phyloP scores from a whole-genome alignment of 805 yeast genomes.

The Pichia occidentalis region DNA sequence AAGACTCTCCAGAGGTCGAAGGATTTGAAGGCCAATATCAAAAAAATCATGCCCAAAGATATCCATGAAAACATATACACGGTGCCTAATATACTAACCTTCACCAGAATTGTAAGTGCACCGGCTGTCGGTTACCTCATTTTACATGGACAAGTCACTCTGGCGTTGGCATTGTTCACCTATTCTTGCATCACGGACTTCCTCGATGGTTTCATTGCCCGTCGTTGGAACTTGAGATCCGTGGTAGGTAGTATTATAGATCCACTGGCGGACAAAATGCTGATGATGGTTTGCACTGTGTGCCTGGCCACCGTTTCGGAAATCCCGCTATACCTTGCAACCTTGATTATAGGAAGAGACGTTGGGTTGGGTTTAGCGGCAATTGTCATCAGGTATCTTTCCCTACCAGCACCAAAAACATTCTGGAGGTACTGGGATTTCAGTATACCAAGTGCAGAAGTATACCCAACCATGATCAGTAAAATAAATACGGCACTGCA shows the following conservation, averaged over 20 bases:
- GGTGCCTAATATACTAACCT: slow-evolving; percentile 78
- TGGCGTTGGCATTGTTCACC: slow-evolving; percentile 67
- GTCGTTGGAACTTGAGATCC: slow-evolving; percentile 68
- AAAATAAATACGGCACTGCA: slow-evolving; percentile 88
- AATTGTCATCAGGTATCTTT: slow-evolving; percentile 59
- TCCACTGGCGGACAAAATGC: slow-evolving; percentile 89
- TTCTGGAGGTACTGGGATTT: slow-evolving; percentile 70
- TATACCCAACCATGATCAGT: slow-evolving; percentile 79
- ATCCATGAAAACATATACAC: slow-evolving; percentile 64
- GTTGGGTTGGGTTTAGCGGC: slow-evolving; percentile 66
- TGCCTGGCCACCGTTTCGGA: slow-evolving; percentile 61
- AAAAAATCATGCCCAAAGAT: slow-evolving; percentile 28
- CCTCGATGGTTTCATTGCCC: slow-evolving; percentile 86
- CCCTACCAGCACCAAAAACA: slow-evolving; percentile 73
- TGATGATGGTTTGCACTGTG: slow-evolving; percentile 81
- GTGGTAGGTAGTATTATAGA: slow-evolving; percentile 87
- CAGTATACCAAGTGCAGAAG: slow-evolving; percentile 74
- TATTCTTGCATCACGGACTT: slow-evolving; percentile 90
- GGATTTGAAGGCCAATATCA: slow-evolving; percentile 24
- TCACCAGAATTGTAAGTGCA: slow-evolving; percentile 71
- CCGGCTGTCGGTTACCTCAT: slow-evolving; percentile 82
- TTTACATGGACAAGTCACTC: slow-evolving; percentile 50
- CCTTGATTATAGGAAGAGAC: slow-evolving; percentile 79
- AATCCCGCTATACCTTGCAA: slow-evolving; percentile 66
- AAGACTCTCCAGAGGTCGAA: slow-evolving; percentile 15